Conservation (phyloP, 2,329 filamentous ascomycete species). For the Fusarium chaquense region DNA sequence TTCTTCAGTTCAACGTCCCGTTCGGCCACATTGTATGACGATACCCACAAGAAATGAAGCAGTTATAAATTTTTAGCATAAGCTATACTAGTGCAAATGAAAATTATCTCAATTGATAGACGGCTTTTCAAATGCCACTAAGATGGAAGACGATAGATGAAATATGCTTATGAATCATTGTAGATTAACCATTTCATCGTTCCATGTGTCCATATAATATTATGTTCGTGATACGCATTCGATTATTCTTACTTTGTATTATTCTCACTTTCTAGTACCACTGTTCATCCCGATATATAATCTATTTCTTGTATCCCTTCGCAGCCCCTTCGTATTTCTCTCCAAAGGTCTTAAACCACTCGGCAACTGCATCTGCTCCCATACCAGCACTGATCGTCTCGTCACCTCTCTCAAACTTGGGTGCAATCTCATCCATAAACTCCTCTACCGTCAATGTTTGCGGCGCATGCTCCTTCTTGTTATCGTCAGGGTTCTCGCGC, state of each 20-base stretch:
- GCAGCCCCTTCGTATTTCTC: constrained; percentile 32
- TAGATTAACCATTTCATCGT: background rate
- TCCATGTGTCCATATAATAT: background rate
- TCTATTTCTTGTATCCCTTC: background rate
- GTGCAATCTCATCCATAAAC: constrained; percentile 63
- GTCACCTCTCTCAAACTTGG: constrained; percentile 59
- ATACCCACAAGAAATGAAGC: background rate
- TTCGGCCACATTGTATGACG: background rate
- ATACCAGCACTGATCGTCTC: constrained; percentile 63
- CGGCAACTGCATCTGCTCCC: constrained; percentile 54
- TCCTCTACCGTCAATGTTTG: constrained; percentile 61
- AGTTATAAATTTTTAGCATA: background rate
- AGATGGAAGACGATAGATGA: accelerated
- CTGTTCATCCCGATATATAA: accelerated
- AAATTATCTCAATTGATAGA: background rate
- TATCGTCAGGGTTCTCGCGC: constrained; percentile 66
- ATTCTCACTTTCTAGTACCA: background rate
- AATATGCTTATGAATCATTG: background rate
- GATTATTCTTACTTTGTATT: background rate
- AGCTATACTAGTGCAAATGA: background rate
- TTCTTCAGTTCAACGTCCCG: background rate
- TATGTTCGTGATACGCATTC: accelerated
- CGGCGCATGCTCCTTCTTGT: constrained; percentile 67
- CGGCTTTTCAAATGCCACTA: background rate
- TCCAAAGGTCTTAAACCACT: constrained; percentile 59